phyloP scores from a whole-genome alignment of 2,329 filamentous ascomycete genomes.

The Penicillium italicum region DNA sequence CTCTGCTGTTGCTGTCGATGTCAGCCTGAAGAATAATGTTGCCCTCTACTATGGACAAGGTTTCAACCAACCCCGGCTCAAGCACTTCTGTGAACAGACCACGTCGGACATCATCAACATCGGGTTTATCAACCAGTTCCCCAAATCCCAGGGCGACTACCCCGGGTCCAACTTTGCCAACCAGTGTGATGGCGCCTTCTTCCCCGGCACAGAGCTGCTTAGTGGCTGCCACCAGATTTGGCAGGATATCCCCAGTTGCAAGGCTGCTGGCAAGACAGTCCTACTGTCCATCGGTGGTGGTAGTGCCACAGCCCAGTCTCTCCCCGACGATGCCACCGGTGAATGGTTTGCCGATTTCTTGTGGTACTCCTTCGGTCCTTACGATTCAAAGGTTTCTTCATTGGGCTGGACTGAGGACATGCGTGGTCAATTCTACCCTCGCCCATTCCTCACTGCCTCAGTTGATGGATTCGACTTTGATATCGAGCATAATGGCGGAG shows the following conservation, averaged over 20 bases:
- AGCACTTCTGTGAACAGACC: slow-evolving; percentile 51
- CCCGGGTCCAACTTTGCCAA: slow-evolving; percentile 57
- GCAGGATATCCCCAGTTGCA: slow-evolving; percentile 42
- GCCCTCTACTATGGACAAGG: slow-evolving; percentile 57
- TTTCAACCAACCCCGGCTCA: slow-evolving; percentile 45
- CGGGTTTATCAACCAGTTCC: slow-evolving; percentile 55
- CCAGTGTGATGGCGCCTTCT: slow-evolving; percentile 47
- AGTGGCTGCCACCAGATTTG: slow-evolving; percentile 44
- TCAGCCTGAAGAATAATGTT: slow-evolving; percentile 46
- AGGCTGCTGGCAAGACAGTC: slow-evolving; percentile 43
- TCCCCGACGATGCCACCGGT: slow-evolving; percentile 40
- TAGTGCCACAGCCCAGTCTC: slow-evolving; percentile 40
- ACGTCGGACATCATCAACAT: slow-evolving; percentile 55
- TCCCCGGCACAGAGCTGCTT: slow-evolving; percentile 42
- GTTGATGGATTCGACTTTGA: slow-evolving; percentile 56
- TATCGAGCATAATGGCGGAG: slow-evolving; percentile 34
- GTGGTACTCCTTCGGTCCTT: slow-evolving; percentile 50
- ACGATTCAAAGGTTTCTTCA: slow-evolving; percentile 26
- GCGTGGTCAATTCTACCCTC: slow-evolving; percentile 25
- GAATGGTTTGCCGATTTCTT: slow-evolving; percentile 49
- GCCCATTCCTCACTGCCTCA: slow-evolving; percentile 46
- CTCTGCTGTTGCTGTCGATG: slow-evolving; percentile 41
- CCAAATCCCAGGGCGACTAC: slow-evolving; percentile 44
- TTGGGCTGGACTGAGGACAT: slow-evolving; percentile 13
- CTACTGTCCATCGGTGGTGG: slow-evolving; percentile 50